Base-by-base conservation (phyloP, 768 basidiomycete species). In the Trichaptum fuscoviolaceum region DNA sequence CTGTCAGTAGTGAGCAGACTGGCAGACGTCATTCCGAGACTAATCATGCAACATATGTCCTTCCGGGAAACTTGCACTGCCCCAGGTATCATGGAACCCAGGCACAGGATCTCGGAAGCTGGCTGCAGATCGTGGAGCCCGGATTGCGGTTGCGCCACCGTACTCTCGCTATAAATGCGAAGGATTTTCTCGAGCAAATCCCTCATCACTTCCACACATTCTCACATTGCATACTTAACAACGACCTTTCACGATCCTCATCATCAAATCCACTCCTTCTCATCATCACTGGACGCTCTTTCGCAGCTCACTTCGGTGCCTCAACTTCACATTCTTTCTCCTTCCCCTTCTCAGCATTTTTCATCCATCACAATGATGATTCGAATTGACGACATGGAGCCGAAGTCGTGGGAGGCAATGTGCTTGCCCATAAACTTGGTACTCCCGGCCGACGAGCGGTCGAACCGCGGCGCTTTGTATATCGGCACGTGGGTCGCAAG, bases 371-470 rank as follows among this genome's bases (percentile, higher is more conserved):
- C 12, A 5, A 52, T 52, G 42, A 92, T 92, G 90, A 92, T 92
- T 73, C 86, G 90, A 63, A 91, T 92, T 81, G 90, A 92, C 75
- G 84, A 81, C 65, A 79, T 92, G 68, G 82, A 90, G 15, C 84
- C 86, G 27, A 90, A 91, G 71, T 87, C 91, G 62, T 86, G 89
- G 83, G 87, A 91, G 74, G 87, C 91, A 7, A 90, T 92, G 87
- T 91, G 90, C 78, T 92, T 90, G 0, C 91, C 91, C 0, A 91
- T 92, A 90, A 90, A 92, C 76, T 57, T 78, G 58, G 59, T 75
- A 62, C 67, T 73, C 42, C 62, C 74, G 63, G 62, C 66, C 27
- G 15, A 69, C 34, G 71, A 70, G 67, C 34, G 69, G 30, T 72
- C 69, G 17, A 72, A 74, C 23, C 26, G 74, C 27, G 90, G 91